phyloP scores from a whole-genome alignment of 257 asterid genomes.

The Ehretia macrophylla region DNA sequence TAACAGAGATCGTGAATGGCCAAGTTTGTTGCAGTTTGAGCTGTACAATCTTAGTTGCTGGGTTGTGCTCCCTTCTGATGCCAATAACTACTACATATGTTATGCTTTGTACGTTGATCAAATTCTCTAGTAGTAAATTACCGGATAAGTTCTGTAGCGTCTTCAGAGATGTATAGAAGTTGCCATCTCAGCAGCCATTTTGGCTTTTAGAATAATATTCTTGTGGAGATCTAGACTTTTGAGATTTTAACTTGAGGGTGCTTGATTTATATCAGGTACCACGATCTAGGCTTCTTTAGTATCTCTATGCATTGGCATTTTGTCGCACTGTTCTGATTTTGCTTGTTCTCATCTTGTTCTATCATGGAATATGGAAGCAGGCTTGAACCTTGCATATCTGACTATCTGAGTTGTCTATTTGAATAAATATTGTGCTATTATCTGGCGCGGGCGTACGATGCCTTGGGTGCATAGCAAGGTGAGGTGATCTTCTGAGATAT shows the following conservation, averaged over 20 bases:
- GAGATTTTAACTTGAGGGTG: not conserved
- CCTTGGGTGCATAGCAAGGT: not conserved
- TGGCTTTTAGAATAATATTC: not conserved
- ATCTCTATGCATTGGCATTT: not conserved
- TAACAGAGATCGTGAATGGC: not conserved
- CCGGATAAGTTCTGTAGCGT: no score
- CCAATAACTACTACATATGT: no score
- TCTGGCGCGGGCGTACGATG: not conserved
- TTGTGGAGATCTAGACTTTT: no score
- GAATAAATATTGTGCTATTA: no score
- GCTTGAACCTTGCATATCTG: no score
- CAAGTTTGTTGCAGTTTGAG: no score
- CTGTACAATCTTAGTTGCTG: not conserved
- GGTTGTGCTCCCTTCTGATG: not conserved
- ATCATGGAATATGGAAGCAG: not conserved
- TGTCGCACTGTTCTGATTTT: not conserved
- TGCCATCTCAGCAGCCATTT: not conserved
- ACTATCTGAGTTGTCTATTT: no score
- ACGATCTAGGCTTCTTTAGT: not conserved
- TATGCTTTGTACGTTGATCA: not conserved
- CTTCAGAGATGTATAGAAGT: no score
- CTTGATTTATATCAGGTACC: not conserved
- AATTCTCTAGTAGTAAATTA: not conserved
- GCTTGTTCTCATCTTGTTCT: not conserved
- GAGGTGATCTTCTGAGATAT: not conserved